A percentile compares a stretch with the other conserved stretches of the same genome.
These are phyloP conservation scores for Ceratobasidium papillatum DNA, from an alignment of 1,284 basidiomycete genomes.

Conservation along the genomic window DNA sequence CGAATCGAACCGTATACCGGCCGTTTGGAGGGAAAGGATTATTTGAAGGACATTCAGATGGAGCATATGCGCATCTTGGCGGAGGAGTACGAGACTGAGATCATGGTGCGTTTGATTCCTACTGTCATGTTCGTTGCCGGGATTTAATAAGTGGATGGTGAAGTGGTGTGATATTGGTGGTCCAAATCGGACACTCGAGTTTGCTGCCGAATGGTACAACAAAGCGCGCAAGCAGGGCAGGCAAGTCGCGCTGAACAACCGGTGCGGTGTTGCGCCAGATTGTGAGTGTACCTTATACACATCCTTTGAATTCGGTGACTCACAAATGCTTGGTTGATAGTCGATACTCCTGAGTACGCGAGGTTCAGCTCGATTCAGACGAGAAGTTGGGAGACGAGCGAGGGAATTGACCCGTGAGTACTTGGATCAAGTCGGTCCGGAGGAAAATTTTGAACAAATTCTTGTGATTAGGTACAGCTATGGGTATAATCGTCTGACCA, in stretches of 20 bases:
- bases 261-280: slow-evolving; percentile 51
- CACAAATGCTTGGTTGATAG: not conserved
- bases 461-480: slow-evolving; percentile 45
- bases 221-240: slow-evolving; percentile 58
- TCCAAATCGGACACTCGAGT: slow-evolving; percentile 58
- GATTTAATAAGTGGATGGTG: slow-evolving; percentile 10
- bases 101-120: slow-evolving; percentile 57
- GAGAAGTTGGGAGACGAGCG: slow-evolving; percentile 64
- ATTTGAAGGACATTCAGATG: slow-evolving; percentile 61
- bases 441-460: slow-evolving; percentile 51
- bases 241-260: slow-evolving; percentile 65
- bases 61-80: slow-evolving; percentile 66
- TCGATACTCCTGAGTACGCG: slow-evolving; percentile 66
- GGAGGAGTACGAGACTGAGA: slow-evolving; percentile 61
- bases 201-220: slow-evolving; percentile 63
- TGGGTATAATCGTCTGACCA: slow-evolving; percentile 57
- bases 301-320: not conserved
- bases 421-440: not conserved
- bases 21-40: slow-evolving; percentile 60
- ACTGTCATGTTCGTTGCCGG: not conserved
- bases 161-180: slow-evolving; percentile 60
- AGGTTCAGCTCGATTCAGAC: slow-evolving; percentile 61
- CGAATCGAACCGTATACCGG: slow-evolving; percentile 65
- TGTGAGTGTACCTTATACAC: not conserved
- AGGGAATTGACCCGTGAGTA: slow-evolving; percentile 51